A percentile compares a stretch with the other conserved stretches of the same genome.
Evolutionary conservation across 345 rosid genomes (phyloP).

Genomic region (Aquilaria sinensis): DNA sequence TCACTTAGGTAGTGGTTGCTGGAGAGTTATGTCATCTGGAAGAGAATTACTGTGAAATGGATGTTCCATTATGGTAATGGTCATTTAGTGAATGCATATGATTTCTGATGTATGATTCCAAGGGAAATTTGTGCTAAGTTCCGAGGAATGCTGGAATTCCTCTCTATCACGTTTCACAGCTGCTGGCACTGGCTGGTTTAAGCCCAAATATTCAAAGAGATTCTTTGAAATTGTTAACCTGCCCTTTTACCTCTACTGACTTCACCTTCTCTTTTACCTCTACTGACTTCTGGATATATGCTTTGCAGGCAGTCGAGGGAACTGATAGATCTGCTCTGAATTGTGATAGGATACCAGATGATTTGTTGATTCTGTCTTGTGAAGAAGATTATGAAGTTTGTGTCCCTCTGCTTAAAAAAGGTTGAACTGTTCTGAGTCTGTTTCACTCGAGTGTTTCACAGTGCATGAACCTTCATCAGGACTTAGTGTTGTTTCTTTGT

Average conservation of each 20-base stretch:
- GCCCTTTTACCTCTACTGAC: too few species aligned
- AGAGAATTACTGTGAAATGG: too few species aligned
- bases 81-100: too few species aligned
- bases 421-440: slow-evolving; percentile 20
- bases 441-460: neutral
- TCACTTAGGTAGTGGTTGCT: neutral
- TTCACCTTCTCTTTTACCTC: too few species aligned
- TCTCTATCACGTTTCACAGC: neutral
- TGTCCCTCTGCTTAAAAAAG: slow-evolving; percentile 73
- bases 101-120: too few species aligned
- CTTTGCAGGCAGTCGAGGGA: slow-evolving; percentile 63
- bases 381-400: slow-evolving; percentile 62
- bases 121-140: too few species aligned
- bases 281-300: slow-evolving; percentile 11
- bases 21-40: too few species aligned
- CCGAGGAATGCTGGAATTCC: neutral
- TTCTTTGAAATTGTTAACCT: too few species aligned
- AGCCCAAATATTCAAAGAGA: too few species aligned
- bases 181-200: too few species aligned
- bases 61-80: too few species aligned
- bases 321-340: slow-evolving; percentile 59
- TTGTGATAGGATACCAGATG: slow-evolving; percentile 44
- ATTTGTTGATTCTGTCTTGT: slow-evolving; percentile 73
- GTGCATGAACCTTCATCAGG: neutral
- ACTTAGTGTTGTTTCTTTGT: slow-evolving; percentile 1